A percentile compares a stretch with the other conserved stretches of the same genome.
phyloP scores from a whole-genome alignment of 176 grass and related monocot species.

The Carex kokanica region DNA sequence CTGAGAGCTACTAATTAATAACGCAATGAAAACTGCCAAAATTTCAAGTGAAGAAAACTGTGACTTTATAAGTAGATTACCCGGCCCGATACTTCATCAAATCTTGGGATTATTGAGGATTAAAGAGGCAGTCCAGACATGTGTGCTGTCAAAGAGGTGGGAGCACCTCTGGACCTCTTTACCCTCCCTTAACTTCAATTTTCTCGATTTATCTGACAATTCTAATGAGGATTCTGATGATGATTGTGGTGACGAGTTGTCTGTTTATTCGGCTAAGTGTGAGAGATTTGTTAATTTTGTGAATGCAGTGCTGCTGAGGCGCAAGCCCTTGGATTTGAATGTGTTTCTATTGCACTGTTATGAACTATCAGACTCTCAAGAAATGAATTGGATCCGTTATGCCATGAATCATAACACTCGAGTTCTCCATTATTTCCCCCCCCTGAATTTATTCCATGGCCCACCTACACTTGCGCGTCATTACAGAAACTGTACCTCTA shows the following conservation, averaged over 20 bases:
- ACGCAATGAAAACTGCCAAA: too few relatives aligned
- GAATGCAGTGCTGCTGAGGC: neutral
- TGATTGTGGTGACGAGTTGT: too few relatives aligned
- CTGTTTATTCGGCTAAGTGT: too few relatives aligned
- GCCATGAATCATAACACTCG: neutral
- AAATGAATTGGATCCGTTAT: neutral
- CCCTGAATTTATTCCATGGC: too few relatives aligned
- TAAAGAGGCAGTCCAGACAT: neutral
- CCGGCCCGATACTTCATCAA: neutral
- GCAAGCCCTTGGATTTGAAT: neutral
- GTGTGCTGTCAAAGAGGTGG: constrained; percentile 14
- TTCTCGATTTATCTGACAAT: too few relatives aligned
- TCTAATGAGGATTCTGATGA: neutral
- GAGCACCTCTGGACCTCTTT: neutral
- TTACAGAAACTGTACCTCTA: neutral
- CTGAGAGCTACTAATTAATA: too few relatives aligned
- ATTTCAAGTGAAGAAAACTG: neutral
- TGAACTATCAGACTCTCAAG: too few relatives aligned
- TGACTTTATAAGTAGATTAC: neutral
- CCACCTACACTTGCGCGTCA: neutral
- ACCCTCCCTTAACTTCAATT: neutral
- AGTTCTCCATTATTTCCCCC: neutral
- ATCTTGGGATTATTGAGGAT: neutral
- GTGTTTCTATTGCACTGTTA: neutral
- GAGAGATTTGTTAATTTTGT: neutral